Base-by-base conservation (phyloP, 2,329 filamentous ascomycete genomes). In the Bertia moriformis region DNA sequence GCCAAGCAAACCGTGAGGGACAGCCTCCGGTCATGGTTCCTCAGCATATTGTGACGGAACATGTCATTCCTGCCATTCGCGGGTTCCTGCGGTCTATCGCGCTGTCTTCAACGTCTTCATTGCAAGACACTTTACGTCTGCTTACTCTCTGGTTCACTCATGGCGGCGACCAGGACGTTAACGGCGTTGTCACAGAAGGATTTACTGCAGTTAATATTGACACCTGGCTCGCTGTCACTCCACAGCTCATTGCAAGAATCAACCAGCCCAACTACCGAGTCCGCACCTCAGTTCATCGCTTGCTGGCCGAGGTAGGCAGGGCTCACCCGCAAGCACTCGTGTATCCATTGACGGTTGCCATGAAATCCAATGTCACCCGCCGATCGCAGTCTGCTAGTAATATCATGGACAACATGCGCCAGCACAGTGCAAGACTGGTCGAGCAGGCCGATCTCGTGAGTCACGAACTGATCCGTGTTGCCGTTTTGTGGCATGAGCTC, bases 71-170 rank as follows among this genome's bases (percentile, higher is more conserved):
- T 29, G 91, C 91, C 22, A 83, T 99, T 40, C 79, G 82, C 46
- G 93, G 91, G 17, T 99, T 99, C 69, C 93, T 98, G 69, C 86
- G 88, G 56, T 98, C 91, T 0, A 98, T 99, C 46, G 81, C 88
- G 0, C 62, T 99, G 22, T 95, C 88, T 0, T 80, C 82, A 1
- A 85, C 83, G 18, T 35, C 32, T 59, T 94, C 93, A 4, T 66
- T 99, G 30, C 91, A 99, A 56, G 91, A 98, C 53, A 96, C 89
- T 0, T 71, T 99, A 15, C 78, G 91, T 40, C 66, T 99, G 33
- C 69, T 98, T 35, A 96, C 91, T 0, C 63, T 99, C 5, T 99
- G 91, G 91, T 96, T 99, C 56, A 81, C 83, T 3, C 87, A 98
- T 51, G 91, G 91, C 39, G 84, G 86, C 17, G 79, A 86, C 51